Conservation (phyloP, 208 protist genomes). For the Wallacemonas sp. region DNA sequence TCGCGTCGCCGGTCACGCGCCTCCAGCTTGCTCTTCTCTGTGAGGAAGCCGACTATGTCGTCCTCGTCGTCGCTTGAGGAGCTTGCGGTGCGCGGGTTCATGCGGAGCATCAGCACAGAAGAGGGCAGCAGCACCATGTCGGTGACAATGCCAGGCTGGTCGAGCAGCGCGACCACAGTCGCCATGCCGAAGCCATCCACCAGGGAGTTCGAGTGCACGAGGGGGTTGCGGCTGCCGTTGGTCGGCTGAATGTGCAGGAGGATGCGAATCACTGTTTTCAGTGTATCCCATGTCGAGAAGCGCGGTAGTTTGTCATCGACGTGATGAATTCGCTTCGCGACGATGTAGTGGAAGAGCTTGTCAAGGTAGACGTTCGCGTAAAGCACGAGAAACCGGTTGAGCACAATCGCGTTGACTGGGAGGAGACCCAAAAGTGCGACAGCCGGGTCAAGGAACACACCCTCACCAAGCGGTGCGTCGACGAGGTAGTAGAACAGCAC, state of each 20-base stretch:
- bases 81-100: constrained; percentile 20
- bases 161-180: constrained; percentile 82
- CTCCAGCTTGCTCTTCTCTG: constrained; percentile 35
- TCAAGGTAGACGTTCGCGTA: constrained; percentile 87
- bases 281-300: constrained; percentile 62
- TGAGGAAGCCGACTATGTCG: constrained; percentile 18
- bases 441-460: constrained; percentile 60
- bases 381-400: constrained; percentile 74
- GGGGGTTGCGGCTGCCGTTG: constrained; percentile 49
- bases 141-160: constrained; percentile 82
- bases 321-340: constrained; percentile 52
- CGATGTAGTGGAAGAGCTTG: constrained; percentile 77
- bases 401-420: constrained; percentile 80
- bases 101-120: constrained; percentile 63
- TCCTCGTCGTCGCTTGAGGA: constrained; percentile 62
- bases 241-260: constrained; percentile 38
- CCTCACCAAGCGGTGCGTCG: constrained; percentile 44
- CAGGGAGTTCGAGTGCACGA: constrained; percentile 74
- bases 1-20: constrained; percentile 55
- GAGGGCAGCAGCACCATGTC: constrained; percentile 87
- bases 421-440: constrained; percentile 81
- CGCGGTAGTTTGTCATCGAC: constrained; percentile 78
- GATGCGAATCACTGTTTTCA: constrained; percentile 53
- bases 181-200: constrained; percentile 84
- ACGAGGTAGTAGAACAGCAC: constrained; percentile 37